Conservation (phyloP, 2,329 filamentous ascomycete species). For the Alternaria sp. region DNA sequence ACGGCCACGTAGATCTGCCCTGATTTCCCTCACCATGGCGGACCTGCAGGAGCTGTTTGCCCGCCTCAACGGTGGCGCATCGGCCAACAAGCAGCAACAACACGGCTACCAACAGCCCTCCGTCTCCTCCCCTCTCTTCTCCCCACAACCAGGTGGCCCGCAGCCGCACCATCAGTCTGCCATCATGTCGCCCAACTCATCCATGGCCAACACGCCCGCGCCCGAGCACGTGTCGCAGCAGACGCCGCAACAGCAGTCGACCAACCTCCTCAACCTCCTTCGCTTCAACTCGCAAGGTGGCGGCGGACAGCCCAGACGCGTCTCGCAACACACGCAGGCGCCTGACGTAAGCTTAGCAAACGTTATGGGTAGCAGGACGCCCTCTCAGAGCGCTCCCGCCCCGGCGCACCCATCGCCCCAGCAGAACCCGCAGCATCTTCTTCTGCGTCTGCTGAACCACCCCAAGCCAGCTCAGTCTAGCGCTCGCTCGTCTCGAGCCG, state of each 20-base stretch:
- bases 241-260: conserved; percentile 54
- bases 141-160: conserved; percentile 62
- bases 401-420: conserved; percentile 55
- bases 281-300: conserved; percentile 65
- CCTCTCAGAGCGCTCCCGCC: conserved; percentile 44
- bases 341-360: conserved; percentile 66
- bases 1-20: conserved; percentile 33
- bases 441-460: conserved; percentile 85
- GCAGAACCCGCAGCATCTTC: conserved; percentile 76
- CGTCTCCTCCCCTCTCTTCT: conserved; percentile 66
- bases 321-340: conserved; percentile 53
- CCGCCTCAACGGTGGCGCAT: conserved; percentile 51
- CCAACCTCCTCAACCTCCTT: conserved; percentile 69
- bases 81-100: conserved; percentile 37
- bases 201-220: conserved; percentile 55
- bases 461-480: conserved; percentile 61
- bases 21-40: conserved; percentile 47
- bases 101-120: conserved; percentile 60
- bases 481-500: conserved; percentile 37
- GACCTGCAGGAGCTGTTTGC: conserved; percentile 57
- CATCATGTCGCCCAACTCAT: conserved; percentile 65
- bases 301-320: conserved; percentile 50
- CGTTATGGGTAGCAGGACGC: conserved; percentile 60
- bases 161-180: conserved; percentile 66
- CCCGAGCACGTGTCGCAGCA: conserved; percentile 55